A percentile compares a stretch with the other conserved stretches of the same genome.
phyloP scores from a whole-genome alignment of 768 basidiomycete genomes.

The Hemileccinum rubropunctum region DNA sequence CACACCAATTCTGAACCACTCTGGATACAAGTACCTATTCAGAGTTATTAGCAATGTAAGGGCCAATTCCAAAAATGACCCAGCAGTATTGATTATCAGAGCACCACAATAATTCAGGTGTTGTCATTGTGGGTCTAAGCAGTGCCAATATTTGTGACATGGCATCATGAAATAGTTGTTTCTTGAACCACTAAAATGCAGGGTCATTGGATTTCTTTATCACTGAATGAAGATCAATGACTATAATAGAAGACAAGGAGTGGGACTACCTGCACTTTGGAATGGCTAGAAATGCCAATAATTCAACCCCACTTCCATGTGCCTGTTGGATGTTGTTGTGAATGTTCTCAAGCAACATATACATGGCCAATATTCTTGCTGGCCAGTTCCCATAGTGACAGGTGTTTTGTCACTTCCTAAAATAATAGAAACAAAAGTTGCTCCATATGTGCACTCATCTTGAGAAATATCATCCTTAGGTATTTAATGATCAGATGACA shows the following conservation, averaged over 20 bases:
- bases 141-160: conserved; percentile 7
- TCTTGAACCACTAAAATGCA: conserved; percentile 28
- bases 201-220: conserved; percentile 7
- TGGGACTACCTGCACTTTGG: conserved; percentile 17
- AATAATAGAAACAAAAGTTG: conserved; percentile 14
- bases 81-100: conserved; percentile 19
- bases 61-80: conserved; percentile 30
- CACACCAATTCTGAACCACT: conserved; percentile 6
- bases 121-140: conserved; percentile 23
- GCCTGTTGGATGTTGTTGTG: conserved; percentile 10
- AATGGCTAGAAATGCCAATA: conserved; percentile 28
- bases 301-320: conserved; percentile 10
- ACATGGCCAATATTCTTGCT: conserved; percentile 18
- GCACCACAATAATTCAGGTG: conserved; percentile 22
- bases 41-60: conserved; percentile 41
- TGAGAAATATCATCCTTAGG: conserved; percentile 25
- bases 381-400: conserved; percentile 13
- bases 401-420: conserved; percentile 20
- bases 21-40: conserved; percentile 30
- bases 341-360: conserved; percentile 17
- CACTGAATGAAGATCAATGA: background rate
- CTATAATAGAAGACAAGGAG: conserved; percentile 7
- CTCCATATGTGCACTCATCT: conserved; percentile 15
- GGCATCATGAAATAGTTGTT: conserved; percentile 33
- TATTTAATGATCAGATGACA: background rate